phyloP scores from a whole-genome alignment of 345 rosid species.

The Lepidium africanum region DNA sequence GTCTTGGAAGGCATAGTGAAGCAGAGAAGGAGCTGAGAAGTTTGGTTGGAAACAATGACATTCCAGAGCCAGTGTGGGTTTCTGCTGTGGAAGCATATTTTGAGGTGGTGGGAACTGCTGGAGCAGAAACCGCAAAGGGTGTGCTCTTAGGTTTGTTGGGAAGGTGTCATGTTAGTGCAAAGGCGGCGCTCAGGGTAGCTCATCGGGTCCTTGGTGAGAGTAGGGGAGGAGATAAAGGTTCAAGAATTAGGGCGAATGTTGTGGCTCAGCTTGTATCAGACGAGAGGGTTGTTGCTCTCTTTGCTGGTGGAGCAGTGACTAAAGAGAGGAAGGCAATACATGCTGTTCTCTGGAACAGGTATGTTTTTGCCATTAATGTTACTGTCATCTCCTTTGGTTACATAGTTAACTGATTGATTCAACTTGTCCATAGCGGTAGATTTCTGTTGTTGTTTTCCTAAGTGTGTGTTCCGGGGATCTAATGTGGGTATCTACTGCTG shows the following conservation, averaged over 20 bases:
- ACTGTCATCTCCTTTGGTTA: neutral
- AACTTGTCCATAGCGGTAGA: neutral
- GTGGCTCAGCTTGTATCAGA: constrained; percentile 74
- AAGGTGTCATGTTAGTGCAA: constrained; percentile 79
- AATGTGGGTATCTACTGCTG: constrained; percentile 13
- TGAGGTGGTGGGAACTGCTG: constrained; percentile 83
- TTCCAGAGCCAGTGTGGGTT: constrained; percentile 94
- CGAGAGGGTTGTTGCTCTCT: constrained; percentile 76
- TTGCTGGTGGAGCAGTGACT: constrained; percentile 41
- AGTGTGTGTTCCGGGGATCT: neutral
- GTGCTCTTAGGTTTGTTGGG: constrained; percentile 79
- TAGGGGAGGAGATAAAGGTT: constrained; percentile 44
- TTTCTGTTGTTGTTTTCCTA: neutral
- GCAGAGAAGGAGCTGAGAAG: constrained; percentile 92
- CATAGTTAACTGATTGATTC: neutral
- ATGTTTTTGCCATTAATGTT: constrained; percentile 2
- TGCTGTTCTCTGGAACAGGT: constrained; percentile 91
- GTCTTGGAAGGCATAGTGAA: constrained; percentile 64
- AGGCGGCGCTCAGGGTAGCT: constrained; percentile 72
- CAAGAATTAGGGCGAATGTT: constrained; percentile 57
- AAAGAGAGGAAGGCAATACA: constrained; percentile 79
- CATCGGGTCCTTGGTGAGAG: constrained; percentile 54
- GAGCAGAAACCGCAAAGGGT: constrained; percentile 82
- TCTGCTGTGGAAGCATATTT: constrained; percentile 89
- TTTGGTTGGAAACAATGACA: constrained; percentile 69